Percentiles rank a stretch among this genome's conserved stretches.
phyloP scores from a whole-genome alignment of 768 basidiomycete genomes.

The Sutorius australiensis region DNA sequence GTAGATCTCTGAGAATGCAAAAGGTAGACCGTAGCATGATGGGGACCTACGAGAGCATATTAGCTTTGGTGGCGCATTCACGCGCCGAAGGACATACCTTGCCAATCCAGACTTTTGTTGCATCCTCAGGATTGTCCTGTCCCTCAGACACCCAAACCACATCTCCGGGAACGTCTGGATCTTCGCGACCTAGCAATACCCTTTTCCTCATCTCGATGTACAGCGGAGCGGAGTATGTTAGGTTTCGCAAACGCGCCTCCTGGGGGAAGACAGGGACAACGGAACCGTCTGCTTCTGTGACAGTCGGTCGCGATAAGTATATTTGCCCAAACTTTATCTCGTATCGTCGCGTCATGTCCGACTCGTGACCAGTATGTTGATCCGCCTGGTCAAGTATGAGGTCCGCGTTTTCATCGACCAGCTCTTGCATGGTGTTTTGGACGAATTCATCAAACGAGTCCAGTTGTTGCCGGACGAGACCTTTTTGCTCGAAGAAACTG shows the following conservation, averaged over 20 bases:
- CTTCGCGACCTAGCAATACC: constrained; percentile 74
- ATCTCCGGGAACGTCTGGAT: constrained; percentile 77
- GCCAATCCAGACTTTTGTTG: constrained; percentile 89
- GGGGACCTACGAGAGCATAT: constrained; percentile 61
- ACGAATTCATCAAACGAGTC: constrained; percentile 99
- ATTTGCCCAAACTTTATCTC: constrained; percentile 98
- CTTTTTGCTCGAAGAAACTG: constrained; percentile 95
- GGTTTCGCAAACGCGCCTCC: constrained; percentile 89
- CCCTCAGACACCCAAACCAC: constrained; percentile 72
- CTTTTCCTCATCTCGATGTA: constrained; percentile 95
- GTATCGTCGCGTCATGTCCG: constrained; percentile 84
- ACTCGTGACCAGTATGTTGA: constrained; percentile 89
- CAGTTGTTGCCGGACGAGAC: constrained; percentile 95
- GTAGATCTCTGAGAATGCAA: constrained; percentile 81
- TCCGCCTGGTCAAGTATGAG: constrained; percentile 95
- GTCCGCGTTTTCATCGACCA: constrained; percentile 95
- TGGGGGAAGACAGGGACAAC: constrained; percentile 95
- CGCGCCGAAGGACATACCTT: constrained; percentile 52
- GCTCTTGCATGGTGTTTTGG: constrained; percentile 98
- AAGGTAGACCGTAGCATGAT: constrained; percentile 97
- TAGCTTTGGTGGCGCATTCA: constrained; percentile 8
- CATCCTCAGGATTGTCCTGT: constrained; percentile 58
- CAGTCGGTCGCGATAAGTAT: constrained; percentile 90
- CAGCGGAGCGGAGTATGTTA: constrained; percentile 93
- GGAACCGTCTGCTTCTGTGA: constrained; percentile 93